These are phyloP conservation scores for Phytophthora sojae DNA, from an alignment of 352 stramenopile species.

Conservation along the genomic window DNA sequence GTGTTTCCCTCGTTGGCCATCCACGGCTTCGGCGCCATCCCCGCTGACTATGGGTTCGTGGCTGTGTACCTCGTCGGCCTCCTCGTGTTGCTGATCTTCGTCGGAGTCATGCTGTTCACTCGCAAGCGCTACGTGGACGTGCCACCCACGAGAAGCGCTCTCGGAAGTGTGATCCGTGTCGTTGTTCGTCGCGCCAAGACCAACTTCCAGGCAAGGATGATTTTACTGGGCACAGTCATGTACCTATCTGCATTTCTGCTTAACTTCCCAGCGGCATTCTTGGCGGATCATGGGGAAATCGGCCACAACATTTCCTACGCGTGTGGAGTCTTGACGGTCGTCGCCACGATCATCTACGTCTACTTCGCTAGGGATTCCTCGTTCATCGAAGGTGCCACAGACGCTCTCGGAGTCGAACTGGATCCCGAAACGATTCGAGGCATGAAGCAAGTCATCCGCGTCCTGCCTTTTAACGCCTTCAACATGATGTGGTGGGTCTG, in stretches of 20 bases:
- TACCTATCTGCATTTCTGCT: constrained; percentile 54
- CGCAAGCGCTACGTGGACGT: constrained; percentile 61
- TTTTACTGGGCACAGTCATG: constrained; percentile 47
- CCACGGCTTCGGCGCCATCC: constrained; percentile 70
- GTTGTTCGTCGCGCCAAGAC: constrained; percentile 35
- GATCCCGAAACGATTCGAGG: constrained; percentile 53
- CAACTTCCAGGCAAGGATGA: constrained; percentile 41
- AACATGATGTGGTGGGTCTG: constrained; percentile 66
- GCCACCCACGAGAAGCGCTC: constrained; percentile 42
- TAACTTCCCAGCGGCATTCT: constrained; percentile 66
- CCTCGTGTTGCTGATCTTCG: constrained; percentile 48
- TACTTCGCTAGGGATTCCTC: constrained; percentile 51
- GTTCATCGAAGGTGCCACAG: constrained; percentile 56
- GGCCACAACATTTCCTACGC: constrained; percentile 61
- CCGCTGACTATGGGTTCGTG: constrained; percentile 42
- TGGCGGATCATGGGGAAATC: constrained; percentile 44
- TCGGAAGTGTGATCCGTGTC: constrained; percentile 56
- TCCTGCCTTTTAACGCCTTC: constrained; percentile 44
- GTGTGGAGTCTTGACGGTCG: constrained; percentile 33
- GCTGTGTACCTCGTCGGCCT: constrained; percentile 71
- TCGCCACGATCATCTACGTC: constrained; percentile 59
- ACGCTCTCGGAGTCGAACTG: constrained; percentile 46
- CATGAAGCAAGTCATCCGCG: constrained; percentile 57
- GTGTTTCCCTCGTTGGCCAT: constrained; percentile 81
- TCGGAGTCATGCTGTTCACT: constrained; percentile 49